These are phyloP conservation scores for Pulveroboletus sp. DNA, from an alignment of 768 basidiomycete genomes.

Conservation along the genomic window DNA sequence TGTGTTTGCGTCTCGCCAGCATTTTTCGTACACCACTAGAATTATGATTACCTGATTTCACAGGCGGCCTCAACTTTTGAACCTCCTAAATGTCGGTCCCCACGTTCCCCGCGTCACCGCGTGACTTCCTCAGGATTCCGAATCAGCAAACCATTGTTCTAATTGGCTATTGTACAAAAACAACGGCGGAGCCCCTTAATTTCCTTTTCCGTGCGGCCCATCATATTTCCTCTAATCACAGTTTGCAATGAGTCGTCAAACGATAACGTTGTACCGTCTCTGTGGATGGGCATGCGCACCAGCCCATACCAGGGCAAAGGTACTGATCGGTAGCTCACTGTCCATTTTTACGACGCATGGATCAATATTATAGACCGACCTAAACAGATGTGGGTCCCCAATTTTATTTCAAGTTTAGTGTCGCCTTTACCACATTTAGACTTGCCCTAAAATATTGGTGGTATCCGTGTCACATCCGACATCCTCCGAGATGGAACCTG, in stretches of 20 bases:
- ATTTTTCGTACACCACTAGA: not conserved
- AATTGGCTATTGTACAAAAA: not conserved
- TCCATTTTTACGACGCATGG: conserved; percentile 9
- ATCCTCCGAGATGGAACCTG: conserved; percentile 19
- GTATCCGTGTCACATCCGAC: conserved; percentile 28
- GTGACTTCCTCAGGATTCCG: conserved; percentile 7
- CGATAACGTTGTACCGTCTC: conserved; percentile 10
- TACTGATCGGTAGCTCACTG: conserved; percentile 13
- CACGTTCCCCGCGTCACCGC: conserved; percentile 22
- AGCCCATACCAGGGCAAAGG: too few relatives aligned
- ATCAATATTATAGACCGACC: too few relatives aligned
- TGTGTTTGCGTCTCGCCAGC: conserved; percentile 7
- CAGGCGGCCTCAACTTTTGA: not conserved
- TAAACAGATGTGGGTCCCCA: too few relatives aligned
- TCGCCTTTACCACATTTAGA: too few relatives aligned
- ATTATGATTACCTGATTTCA: not conserved
- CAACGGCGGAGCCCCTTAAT: conserved; percentile 13
- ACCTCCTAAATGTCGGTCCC: conserved; percentile 21
- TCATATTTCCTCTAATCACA: conserved; percentile 2
- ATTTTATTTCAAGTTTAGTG: too few relatives aligned
- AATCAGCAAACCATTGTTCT: not conserved
- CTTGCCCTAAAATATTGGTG: too few relatives aligned
- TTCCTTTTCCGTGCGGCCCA: conserved; percentile 8
- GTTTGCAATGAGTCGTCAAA: conserved; percentile 8
- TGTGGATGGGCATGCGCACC: conserved; percentile 17